Conservation (phyloP, 257 asterid species). For the Rubia yunnanensis region DNA sequence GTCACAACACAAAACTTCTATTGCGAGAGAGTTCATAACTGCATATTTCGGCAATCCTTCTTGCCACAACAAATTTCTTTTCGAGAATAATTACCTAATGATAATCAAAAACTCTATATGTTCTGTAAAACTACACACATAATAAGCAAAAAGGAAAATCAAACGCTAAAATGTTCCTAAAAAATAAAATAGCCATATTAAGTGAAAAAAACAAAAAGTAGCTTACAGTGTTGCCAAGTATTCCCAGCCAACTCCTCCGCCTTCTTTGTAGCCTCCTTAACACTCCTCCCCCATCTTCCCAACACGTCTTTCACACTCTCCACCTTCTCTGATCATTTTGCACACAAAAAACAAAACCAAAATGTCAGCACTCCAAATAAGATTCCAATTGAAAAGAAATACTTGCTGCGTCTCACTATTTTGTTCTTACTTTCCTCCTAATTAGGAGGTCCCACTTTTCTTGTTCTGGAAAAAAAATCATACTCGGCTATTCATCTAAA, state of each 20-base stretch:
- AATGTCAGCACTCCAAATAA: not conserved
- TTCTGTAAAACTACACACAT: not conserved
- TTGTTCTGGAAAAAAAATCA: too few species aligned
- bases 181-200: not conserved
- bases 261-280: constrained; percentile 72
- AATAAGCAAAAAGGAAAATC: not conserved
- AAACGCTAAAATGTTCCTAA: not conserved
- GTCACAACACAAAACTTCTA: not conserved
- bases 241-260: constrained; percentile 84
- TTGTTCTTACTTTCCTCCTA: too few species aligned
- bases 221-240: constrained; percentile 91
- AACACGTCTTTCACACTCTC: constrained; percentile 64
- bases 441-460: too few species aligned
- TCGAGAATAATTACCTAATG: too few species aligned
- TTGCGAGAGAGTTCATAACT: not conserved
- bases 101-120: not conserved
- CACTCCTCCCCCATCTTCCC: constrained; percentile 77
- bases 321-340: constrained; percentile 37
- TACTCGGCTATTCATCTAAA: too few species aligned
- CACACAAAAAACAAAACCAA: constrained; percentile 1
- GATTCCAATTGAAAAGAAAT: too few species aligned
- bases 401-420: not conserved
- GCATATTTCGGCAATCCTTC: not conserved
- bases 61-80: not conserved
- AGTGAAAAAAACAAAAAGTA: not conserved